Percentiles rank a stretch among this genome's conserved stretches.
Conservation (phyloP, 352 stramenopile species). For the Globisporangium irregulare region DNA sequence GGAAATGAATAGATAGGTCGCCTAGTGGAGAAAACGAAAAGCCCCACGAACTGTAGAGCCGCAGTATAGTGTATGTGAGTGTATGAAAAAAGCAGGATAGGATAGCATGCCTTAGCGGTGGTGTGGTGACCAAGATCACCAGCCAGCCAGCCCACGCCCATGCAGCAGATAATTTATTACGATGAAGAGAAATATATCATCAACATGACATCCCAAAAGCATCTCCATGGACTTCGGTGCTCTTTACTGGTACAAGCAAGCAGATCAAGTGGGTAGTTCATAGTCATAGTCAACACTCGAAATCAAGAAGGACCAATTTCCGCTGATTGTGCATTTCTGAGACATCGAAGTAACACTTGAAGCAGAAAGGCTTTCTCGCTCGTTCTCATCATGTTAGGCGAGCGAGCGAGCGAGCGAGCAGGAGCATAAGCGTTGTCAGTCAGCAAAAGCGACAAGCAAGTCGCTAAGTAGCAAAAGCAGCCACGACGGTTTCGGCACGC, state of each 20-base stretch:
- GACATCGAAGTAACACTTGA: background rate
- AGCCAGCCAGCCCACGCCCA: background rate
- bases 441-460: background rate
- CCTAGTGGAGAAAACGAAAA: background rate
- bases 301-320: background rate
- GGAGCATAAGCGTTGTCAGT: too few relatives aligned
- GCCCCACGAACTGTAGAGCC: background rate
- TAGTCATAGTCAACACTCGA: background rate
- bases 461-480: background rate
- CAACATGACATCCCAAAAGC: background rate
- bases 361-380: background rate
- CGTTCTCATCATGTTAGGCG: background rate
- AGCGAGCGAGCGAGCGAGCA: too few relatives aligned
- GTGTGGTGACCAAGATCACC: background rate
- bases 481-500: background rate
- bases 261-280: background rate
- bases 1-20: constrained; percentile 6
- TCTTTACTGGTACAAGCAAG: too few relatives aligned
- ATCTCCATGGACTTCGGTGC: background rate
- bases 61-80: background rate
- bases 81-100: constrained; percentile 1
- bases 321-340: background rate
- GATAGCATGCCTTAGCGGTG: background rate
- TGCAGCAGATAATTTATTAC: constrained; percentile 2
- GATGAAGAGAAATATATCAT: background rate